Percentiles rank a stretch among this genome's conserved stretches.
phyloP scores from a whole-genome alignment of 78 protist genomes.

The Capsaspora owczarzaki region DNA sequence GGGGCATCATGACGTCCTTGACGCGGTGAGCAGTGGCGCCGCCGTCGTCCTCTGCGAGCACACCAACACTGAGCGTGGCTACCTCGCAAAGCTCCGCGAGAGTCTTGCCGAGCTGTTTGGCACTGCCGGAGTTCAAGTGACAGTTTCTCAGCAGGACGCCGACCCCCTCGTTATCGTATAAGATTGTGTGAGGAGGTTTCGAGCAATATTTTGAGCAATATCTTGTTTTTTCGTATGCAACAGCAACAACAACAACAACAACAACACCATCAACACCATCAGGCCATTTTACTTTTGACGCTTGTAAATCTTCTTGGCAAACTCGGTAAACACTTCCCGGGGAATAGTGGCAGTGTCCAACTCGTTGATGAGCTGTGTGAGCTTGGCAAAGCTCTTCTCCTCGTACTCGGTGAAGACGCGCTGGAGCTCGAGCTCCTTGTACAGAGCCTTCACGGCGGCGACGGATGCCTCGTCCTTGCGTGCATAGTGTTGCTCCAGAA shows the following conservation, averaged over 20 bases:
- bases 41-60: slow-evolving; percentile 38
- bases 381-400: slow-evolving; percentile 4
- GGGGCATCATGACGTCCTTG: slow-evolving; percentile 44
- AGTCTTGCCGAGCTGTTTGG: too few species aligned
- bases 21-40: neutral
- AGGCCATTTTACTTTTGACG: slow-evolving; percentile 5
- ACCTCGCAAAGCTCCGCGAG: too few species aligned
- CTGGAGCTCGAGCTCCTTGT: slow-evolving; percentile 19
- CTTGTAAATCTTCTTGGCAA: slow-evolving; percentile 27
- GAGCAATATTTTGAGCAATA: too few species aligned
- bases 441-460: slow-evolving; percentile 39
- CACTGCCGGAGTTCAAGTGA: too few species aligned
- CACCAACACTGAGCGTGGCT: slow-evolving; percentile 37
- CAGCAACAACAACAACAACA: neutral
- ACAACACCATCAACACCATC: neutral
- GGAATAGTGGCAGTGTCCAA: neutral
- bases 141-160: too few species aligned
- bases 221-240: neutral
- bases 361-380: neutral
- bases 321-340: slow-evolving; percentile 9
- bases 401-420: slow-evolving; percentile 17
- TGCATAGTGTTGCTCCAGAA: slow-evolving; percentile 46
- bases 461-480: slow-evolving; percentile 12
- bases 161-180: too few species aligned
- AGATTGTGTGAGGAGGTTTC: too few species aligned